phyloP scores from a whole-genome alignment of 1,139 yeast genomes.

The Suhomyces guaymorum region DNA sequence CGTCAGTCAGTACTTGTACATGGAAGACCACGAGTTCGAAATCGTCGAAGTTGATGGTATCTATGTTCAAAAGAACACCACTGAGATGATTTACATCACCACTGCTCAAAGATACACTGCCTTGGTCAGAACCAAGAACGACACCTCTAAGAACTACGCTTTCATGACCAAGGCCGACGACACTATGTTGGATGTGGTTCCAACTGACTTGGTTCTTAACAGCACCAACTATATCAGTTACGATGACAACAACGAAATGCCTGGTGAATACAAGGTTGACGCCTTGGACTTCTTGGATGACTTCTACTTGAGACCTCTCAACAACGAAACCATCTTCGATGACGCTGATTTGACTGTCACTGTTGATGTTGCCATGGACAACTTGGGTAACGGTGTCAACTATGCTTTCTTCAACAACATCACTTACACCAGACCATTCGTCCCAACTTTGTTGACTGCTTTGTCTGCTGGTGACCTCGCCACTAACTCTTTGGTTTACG shows the following conservation, averaged over 20 bases:
- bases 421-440: slow-evolving; percentile 75
- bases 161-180: slow-evolving; percentile 77
- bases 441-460: slow-evolving; percentile 79
- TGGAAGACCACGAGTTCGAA: slow-evolving; percentile 81
- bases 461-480: slow-evolving; percentile 65
- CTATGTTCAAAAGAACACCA: slow-evolving; percentile 63
- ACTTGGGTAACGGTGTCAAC: slow-evolving; percentile 77
- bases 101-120: slow-evolving; percentile 81
- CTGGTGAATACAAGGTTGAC: slow-evolving; percentile 34
- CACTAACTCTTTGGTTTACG: slow-evolving; percentile 53
- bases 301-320: slow-evolving; percentile 59
- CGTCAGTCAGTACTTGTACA: slow-evolving; percentile 78
- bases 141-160: slow-evolving; percentile 63
- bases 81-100: slow-evolving; percentile 62
- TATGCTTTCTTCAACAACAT: slow-evolving; percentile 89
- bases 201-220: slow-evolving; percentile 62
- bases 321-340: slow-evolving; percentile 50
- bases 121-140: slow-evolving; percentile 66
- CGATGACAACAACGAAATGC: slow-evolving; percentile 35
- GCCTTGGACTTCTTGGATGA: slow-evolving; percentile 60
- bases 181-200: slow-evolving; percentile 74
- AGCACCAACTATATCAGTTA: slow-evolving; percentile 74
- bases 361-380: slow-evolving; percentile 74
- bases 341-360: slow-evolving; percentile 68
- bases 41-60: slow-evolving; percentile 86